Conservation (phyloP, 306 rosid species). For the Prunus campanulata region DNA sequence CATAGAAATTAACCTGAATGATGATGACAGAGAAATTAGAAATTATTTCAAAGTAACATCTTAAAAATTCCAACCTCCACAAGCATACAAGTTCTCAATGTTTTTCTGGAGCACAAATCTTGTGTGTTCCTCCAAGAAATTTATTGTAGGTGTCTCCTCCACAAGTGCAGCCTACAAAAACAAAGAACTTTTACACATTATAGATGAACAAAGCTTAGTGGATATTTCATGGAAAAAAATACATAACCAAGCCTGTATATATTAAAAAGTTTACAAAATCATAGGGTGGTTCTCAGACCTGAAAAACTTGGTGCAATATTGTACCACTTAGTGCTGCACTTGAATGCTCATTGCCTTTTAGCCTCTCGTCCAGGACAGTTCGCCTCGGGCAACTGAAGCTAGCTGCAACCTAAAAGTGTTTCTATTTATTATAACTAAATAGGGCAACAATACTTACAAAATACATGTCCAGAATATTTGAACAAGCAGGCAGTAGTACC, state of each 20-base stretch:
- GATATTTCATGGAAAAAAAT: neutral
- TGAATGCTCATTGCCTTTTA: slow-evolving; percentile 71
- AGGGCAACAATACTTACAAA: neutral
- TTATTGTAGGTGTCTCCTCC: slow-evolving; percentile 50
- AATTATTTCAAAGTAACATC: neutral
- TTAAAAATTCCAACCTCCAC: slow-evolving; percentile 56
- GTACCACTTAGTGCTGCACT: slow-evolving; percentile 77
- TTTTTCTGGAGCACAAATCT: slow-evolving; percentile 54
- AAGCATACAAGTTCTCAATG: slow-evolving; percentile 84
- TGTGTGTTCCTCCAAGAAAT: slow-evolving; percentile 65
- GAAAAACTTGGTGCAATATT: slow-evolving; percentile 84
- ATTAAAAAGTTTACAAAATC: slow-evolving; percentile 8
- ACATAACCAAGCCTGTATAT: neutral
- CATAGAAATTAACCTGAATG: neutral
- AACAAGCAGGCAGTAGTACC: slow-evolving; percentile 49
- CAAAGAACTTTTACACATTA: slow-evolving; percentile 2
- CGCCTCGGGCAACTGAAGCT: slow-evolving; percentile 82
- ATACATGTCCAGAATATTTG: slow-evolving; percentile 11
- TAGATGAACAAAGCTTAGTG: neutral
- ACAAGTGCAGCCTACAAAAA: slow-evolving; percentile 72
- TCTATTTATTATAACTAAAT: slow-evolving; percentile 26
- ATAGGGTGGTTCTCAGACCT: slow-evolving; percentile 49
- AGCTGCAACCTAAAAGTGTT: slow-evolving; percentile 63
- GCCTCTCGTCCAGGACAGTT: slow-evolving; percentile 87
- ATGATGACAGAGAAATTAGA: neutral